Percentiles rank a stretch among this genome's conserved stretches.
Conservation (phyloP, 441 rosid genomes). For the Raphanus hybrid region DNA sequence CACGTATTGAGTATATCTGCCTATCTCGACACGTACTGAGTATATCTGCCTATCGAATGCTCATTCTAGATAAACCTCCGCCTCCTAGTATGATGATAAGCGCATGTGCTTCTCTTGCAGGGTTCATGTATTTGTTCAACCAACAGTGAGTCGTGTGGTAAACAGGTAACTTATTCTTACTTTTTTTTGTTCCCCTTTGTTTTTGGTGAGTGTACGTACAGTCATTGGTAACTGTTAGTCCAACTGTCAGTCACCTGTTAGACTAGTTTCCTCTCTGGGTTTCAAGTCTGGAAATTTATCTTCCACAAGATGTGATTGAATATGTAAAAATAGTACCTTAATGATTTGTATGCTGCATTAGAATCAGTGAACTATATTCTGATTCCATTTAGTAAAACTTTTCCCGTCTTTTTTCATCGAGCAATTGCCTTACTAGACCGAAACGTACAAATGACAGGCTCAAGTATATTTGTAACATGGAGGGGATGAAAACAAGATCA, state of each 20-base stretch:
- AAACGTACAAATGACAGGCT: slow-evolving; percentile 58
- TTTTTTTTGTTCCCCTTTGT: no score
- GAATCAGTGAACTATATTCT: slow-evolving; percentile 6
- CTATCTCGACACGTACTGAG: no score
- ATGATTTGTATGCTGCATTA: slow-evolving; percentile 5
- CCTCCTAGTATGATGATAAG: slow-evolving; percentile 28
- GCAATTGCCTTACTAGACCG: slow-evolving; percentile 25
- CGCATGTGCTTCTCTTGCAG: slow-evolving; percentile 48
- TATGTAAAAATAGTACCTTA: slow-evolving; percentile 9
- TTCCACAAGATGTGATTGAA: slow-evolving; percentile 18
- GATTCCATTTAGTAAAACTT: slow-evolving; percentile 15
- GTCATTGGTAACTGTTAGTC: slow-evolving; percentile 21
- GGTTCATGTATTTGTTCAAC: slow-evolving; percentile 94
- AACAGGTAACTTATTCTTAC: slow-evolving; percentile 71
- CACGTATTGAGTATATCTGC: no score
- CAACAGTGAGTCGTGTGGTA: slow-evolving; percentile 87
- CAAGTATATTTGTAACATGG: slow-evolving; percentile 83
- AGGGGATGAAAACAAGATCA: slow-evolving; percentile 89
- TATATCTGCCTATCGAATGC: slow-evolving; percentile 30
- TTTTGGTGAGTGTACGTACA: slow-evolving; percentile 13
- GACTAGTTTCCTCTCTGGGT: slow-evolving; percentile 19
- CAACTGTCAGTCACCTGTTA: slow-evolving; percentile 15
- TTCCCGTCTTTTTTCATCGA: neutral
- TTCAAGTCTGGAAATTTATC: slow-evolving; percentile 15
- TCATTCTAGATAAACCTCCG: slow-evolving; percentile 22